Evolutionary conservation across 2,329 filamentous ascomycete species (phyloP), one percentile per base, ranked within the genome.

Genomic region (Rutstroemia sp.): DNA sequence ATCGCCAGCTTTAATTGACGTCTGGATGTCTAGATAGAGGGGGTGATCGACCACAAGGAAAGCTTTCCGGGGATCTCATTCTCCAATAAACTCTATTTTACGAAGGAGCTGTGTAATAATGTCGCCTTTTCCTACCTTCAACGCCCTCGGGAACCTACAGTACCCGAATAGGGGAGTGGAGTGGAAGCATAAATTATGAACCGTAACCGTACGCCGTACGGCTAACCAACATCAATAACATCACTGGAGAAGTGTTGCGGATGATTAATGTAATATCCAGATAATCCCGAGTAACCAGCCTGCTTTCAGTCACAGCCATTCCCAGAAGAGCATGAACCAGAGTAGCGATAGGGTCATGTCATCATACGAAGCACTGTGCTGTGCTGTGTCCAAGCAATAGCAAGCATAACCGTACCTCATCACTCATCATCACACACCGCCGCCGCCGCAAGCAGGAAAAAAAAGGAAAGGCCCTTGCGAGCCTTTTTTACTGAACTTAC

Each of bases 361-460:
- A 34, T 34, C 30, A 34, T 34, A 34, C 25, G 25, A 27, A 27
- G 25, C 25, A 8, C 30, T 48, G 17, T 46, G 42, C 23, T 27
- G 25, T 25, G 5, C 25, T 5, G 2, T 27, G 25, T 27, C 25
- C 25, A 27, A 27, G 23, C 23, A 23, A 23, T 23, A 23, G 3
- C 14, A 49, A 40, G 23, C 17, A 54, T 49, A 48, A 9, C 25
- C 12, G 19, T 49, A 27, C 16, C 12, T 38, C 25, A 49, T 45
- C 16, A 55, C 12, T 38, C 25, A 49, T 45, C 16, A 55, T 38
- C 46, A 55, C 52, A 55, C 46, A 55, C 46, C 53, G 53, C 53
- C 36, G 53, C 46, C 23, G 45, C 45, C 16, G 39, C 16, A 34
- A 42, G 38, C n/a, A 34, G 10, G 21, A 46, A 46, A 21, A 45